A percentile compares a stretch with the other conserved stretches of the same genome.
Conservation (phyloP, 768 basidiomycete genomes). For the Daedaleopsis nitida region DNA sequence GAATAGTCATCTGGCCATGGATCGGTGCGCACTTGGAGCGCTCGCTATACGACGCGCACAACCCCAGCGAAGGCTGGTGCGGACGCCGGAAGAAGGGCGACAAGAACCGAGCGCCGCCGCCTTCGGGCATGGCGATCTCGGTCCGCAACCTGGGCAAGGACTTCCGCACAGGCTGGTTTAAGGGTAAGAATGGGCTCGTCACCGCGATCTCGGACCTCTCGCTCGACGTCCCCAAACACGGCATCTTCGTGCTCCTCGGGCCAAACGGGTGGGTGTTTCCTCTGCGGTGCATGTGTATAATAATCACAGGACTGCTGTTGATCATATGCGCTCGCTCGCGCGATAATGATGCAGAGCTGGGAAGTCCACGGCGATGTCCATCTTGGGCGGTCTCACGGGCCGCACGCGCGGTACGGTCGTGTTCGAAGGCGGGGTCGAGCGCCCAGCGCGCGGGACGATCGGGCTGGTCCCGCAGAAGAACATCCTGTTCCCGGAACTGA, state of each 20-base stretch:
- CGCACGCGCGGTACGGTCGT: conserved; percentile 58
- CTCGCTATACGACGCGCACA: conserved; percentile 58
- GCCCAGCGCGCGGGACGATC: conserved; percentile 62
- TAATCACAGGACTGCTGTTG: not conserved
- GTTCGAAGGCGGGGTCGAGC: conserved; percentile 51
- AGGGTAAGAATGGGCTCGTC: conserved; percentile 47
- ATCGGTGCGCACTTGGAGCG: conserved; percentile 61
- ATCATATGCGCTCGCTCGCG: not conserved
- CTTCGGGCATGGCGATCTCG: conserved; percentile 54
- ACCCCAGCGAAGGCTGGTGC: conserved; percentile 28
- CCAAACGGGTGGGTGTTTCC: conserved; percentile 56
- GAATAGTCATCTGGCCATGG: conserved; percentile 74
- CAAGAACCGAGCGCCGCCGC: conserved; percentile 23
- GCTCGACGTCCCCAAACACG: conserved; percentile 65
- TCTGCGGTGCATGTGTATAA: no score
- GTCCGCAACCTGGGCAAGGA: conserved; percentile 60
- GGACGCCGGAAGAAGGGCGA: conserved; percentile 6
- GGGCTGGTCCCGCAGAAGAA: conserved; percentile 86
- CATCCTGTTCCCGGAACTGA: conserved; percentile 76
- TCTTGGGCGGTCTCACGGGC: conserved; percentile 63
- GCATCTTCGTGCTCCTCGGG: conserved; percentile 76
- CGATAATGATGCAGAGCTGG: conserved; percentile 73
- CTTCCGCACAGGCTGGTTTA: conserved; percentile 51
- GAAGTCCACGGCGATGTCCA: conserved; percentile 70
- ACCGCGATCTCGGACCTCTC: conserved; percentile 67